Conservation (phyloP, 352 stramenopile species). For the Halophytophthora polymorphica region DNA sequence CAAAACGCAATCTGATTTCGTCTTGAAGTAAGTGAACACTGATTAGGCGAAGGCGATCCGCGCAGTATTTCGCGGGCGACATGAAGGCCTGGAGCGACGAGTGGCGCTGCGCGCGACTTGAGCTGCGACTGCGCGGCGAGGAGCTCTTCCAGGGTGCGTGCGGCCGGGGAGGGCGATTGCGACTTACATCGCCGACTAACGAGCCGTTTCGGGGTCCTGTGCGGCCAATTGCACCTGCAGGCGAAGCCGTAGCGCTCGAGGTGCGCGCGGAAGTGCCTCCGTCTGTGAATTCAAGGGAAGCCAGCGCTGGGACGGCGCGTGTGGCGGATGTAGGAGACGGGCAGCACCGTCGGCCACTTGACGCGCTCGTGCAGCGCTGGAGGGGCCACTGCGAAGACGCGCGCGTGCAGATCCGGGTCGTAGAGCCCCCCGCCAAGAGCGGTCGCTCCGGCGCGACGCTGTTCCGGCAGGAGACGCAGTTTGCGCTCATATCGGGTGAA, state of each 20-base stretch:
- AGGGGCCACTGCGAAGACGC: conserved; percentile 40
- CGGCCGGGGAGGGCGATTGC: not conserved
- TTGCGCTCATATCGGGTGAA: conserved; percentile 27
- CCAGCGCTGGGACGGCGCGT: not conserved
- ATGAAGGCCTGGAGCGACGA: conserved; percentile 70
- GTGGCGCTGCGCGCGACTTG: conserved; percentile 52
- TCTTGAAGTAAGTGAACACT: too few relatives aligned
- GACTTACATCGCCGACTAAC: not conserved
- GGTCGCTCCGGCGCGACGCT: conserved; percentile 28
- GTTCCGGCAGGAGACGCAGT: conserved; percentile 58
- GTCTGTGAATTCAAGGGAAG: not conserved
- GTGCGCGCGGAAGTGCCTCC: conserved; percentile 27
- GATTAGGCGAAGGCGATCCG: too few relatives aligned
- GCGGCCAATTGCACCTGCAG: conserved; percentile 10
- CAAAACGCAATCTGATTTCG: too few relatives aligned
- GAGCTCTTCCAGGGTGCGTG: conserved; percentile 63
- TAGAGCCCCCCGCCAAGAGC: conserved; percentile 17
- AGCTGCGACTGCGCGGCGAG: conserved; percentile 46
- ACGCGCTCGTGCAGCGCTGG: conserved; percentile 32
- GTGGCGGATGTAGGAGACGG: not conserved
- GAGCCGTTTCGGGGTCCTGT: not conserved
- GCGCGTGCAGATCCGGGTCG: conserved; percentile 47
- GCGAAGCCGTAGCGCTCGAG: conserved; percentile 40
- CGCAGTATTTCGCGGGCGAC: not conserved
- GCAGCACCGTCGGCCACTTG: not conserved